Conservation (phyloP, 163 green algal species). For the Chlamydomonas reinhardtii region DNA sequence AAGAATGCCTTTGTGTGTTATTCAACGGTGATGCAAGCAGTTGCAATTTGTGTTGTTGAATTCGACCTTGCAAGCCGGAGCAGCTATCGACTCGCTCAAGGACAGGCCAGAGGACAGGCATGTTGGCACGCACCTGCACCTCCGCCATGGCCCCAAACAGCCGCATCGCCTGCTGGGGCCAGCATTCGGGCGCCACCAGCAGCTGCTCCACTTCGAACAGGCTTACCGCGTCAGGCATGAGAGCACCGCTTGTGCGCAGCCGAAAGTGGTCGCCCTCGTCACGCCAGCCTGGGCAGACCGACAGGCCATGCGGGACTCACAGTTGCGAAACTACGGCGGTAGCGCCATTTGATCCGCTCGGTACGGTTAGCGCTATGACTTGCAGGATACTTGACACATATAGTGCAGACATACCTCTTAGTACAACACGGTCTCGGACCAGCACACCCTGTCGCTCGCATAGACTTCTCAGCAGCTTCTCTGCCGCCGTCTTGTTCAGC, state of each 20-base stretch:
- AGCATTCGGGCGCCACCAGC: slow-evolving; percentile 44
- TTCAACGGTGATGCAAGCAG: too few relatives aligned
- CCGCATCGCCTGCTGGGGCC: neutral
- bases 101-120: too few relatives aligned
- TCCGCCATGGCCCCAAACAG: slow-evolving; percentile 37
- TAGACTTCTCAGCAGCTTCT: neutral
- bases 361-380: too few relatives aligned
- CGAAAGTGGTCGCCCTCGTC: slow-evolving; percentile 44
- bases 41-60: too few relatives aligned
- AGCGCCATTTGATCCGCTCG: too few relatives aligned
- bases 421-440: slow-evolving; percentile 26
- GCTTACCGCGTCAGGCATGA: slow-evolving; percentile 21
- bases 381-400: too few relatives aligned
- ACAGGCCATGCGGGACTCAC: neutral
- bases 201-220: slow-evolving; percentile 56
- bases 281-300: slow-evolving; percentile 23
- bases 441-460: slow-evolving; percentile 23
- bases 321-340: too few relatives aligned
- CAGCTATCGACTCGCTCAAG: too few relatives aligned
- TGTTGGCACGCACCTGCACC: slow-evolving; percentile 12
- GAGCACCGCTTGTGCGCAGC: slow-evolving; percentile 20
- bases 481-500: slow-evolving; percentile 1
- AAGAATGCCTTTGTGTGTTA: too few relatives aligned
- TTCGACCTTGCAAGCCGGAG: too few relatives aligned
- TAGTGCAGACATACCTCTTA: slow-evolving; percentile 27